Evolutionary conservation across 352 stramenopile genomes (phyloP), one percentile per base, ranked within the genome.

Genomic region (Globisporangium canariense): DNA sequence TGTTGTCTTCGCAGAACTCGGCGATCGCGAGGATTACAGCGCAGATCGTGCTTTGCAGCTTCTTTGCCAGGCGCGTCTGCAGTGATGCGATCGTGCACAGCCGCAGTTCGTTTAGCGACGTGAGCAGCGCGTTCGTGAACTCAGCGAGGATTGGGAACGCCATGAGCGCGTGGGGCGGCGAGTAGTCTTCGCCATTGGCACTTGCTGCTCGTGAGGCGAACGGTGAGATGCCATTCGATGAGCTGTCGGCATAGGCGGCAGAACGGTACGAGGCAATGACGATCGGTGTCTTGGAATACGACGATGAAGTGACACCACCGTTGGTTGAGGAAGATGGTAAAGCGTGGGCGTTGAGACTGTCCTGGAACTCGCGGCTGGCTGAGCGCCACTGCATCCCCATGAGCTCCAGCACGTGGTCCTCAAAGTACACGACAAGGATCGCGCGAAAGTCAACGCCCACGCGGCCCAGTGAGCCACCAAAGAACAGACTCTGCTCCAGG

Each of bases 401-500:
- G 40, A 89, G 61, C 22, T 82, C 73, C 13, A 93, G 62, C 11
- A 94, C 69, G 72, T 96, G 85, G 52, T 90, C 73, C 63, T 96
- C 84, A 64, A 96, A 96, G 60, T 81, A 83, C 59, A 96, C 84
- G 20, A 92, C 77, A 8, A 96, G 64, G 10, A 94, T 78, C 32
- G 83, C 83, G 22, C 83, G 81, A 68, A 96, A 96, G 47, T 96
- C 85, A 2, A 94, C 81, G 55, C 85, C 85, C 5, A 96, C 82
- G 30, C 87, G 85, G 0, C 87, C 86, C 0, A 96, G 70, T 6
- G 87, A 96, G 1, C 83, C 79, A 14, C 82, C 87, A 41, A 96
- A 96, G 64, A 93, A 96, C 22, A 96, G 67, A 65, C 86, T 93
- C 58, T 94, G 87, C 66, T 96, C 87, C 11, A 94, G 53, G 45